Percentiles rank a stretch among this genome's conserved stretches.
phyloP scores from a whole-genome alignment of 2,329 filamentous ascomycete genomes.

The Diaporthe sp. region DNA sequence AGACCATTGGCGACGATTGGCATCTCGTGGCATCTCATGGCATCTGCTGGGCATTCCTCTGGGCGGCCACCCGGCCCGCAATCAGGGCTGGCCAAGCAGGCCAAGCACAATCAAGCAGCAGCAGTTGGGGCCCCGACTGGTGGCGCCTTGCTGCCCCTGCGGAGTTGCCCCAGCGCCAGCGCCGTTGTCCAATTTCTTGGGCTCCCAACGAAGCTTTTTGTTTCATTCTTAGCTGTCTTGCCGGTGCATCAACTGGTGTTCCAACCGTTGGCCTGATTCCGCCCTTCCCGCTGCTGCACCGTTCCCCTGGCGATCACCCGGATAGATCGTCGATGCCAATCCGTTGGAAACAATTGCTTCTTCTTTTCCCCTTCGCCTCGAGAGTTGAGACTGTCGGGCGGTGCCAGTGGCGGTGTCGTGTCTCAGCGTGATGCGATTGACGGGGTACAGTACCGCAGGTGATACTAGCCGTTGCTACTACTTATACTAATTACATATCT shows the following conservation, averaged over 20 bases:
- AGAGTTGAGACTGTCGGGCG: constrained; percentile 14
- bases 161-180: not conserved
- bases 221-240: not conserved
- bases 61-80: constrained; percentile 16
- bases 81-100: constrained; percentile 29
- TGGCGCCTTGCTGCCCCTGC: not conserved
- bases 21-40: constrained; percentile 30
- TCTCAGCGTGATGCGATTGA: constrained; percentile 3
- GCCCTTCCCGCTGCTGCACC: not conserved
- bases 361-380: not conserved
- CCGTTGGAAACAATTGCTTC: not conserved
- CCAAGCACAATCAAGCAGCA: constrained; percentile 15
- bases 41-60: constrained; percentile 21
- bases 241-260: not conserved
- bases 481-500: not conserved
- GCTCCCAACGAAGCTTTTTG: not conserved
- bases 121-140: constrained; percentile 1
- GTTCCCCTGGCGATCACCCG: constrained; percentile 31
- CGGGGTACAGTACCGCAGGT: not conserved
- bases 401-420: not conserved
- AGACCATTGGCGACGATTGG: constrained; percentile 31
- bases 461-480: not conserved
- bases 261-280: not conserved
- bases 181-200: constrained; percentile 6
- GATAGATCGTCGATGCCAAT: not conserved